Percentiles rank a stretch among this genome's conserved stretches.
Conservation (phyloP, 352 stramenopile species). For the Pythium phragmiticola region DNA sequence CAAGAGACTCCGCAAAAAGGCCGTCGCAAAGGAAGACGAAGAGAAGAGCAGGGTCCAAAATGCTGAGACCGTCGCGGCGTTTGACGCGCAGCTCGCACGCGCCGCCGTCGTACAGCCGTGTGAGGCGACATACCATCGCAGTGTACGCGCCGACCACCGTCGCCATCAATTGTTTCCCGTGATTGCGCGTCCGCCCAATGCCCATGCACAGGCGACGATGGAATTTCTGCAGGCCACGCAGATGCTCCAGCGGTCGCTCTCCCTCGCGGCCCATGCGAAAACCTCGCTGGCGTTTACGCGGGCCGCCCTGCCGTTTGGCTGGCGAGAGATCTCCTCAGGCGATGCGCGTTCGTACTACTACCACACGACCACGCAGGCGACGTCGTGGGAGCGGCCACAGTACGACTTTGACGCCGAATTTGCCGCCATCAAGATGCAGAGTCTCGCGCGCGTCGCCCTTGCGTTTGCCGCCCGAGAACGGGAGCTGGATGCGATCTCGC, state of each 20-base stretch:
- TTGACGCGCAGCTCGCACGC: slow-evolving; percentile 15
- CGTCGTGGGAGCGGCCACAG: slow-evolving; percentile 54
- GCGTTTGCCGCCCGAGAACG: slow-evolving; percentile 31
- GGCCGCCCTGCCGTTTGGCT: slow-evolving; percentile 64
- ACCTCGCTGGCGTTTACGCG: slow-evolving; percentile 49
- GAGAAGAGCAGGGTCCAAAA: slow-evolving; percentile 13
- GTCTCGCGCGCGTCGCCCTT: slow-evolving; percentile 47
- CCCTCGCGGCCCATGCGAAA: slow-evolving; percentile 11
- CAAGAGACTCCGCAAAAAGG: slow-evolving; percentile 17
- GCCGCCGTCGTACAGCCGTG: slow-evolving; percentile 20
- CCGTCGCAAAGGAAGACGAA: slow-evolving; percentile 16
- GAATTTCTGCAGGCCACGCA: slow-evolving; percentile 42
- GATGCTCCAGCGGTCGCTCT: slow-evolving; percentile 31
- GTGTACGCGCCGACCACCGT: slow-evolving; percentile 44
- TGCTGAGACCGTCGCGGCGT: slow-evolving; percentile 5
- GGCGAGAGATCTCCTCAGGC: slow-evolving; percentile 30
- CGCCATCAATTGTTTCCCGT: slow-evolving; percentile 52
- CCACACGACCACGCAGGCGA: slow-evolving; percentile 39
- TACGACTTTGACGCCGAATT: slow-evolving; percentile 73
- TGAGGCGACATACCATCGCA: slow-evolving; percentile 51
- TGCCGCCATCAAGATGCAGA: slow-evolving; percentile 63
- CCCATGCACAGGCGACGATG: slow-evolving; percentile 44
- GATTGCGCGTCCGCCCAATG: slow-evolving; percentile 48
- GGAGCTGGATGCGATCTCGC: slow-evolving; percentile 39
- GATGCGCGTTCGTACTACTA: slow-evolving; percentile 41